A percentile compares a stretch with the other conserved stretches of the same genome.
Conservation (phyloP, 192 early-diverging fungal species). For the Paraglomus brasilianum region DNA sequence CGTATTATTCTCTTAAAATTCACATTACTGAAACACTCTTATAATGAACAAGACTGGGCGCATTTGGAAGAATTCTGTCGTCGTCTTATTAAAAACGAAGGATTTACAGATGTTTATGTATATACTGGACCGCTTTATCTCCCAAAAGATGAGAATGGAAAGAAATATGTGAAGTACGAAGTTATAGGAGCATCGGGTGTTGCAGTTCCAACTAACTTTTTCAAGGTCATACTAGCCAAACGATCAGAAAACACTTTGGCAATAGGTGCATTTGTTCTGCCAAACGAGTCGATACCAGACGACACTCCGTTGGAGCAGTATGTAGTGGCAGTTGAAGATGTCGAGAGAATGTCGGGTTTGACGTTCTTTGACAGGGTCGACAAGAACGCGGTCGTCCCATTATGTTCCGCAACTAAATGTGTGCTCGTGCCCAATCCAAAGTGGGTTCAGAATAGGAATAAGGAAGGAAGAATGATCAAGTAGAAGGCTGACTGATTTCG, state of each 20-base stretch:
- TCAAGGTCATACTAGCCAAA: conserved; percentile 81
- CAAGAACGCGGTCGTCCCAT: neutral
- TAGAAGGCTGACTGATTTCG: too few species aligned
- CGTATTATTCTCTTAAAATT: neutral
- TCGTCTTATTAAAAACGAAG: conserved; percentile 50
- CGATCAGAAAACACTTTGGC: conserved; percentile 46
- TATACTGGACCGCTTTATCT: conserved; percentile 87
- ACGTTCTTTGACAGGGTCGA: conserved; percentile 67
- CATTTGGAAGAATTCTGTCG: conserved; percentile 82
- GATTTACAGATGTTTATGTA: conserved; percentile 82
- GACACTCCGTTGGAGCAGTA: conserved; percentile 64
- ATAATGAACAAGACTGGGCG: conserved; percentile 69
- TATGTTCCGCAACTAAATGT: conserved; percentile 16
- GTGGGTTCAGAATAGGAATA: neutral
- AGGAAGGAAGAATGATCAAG: neutral
- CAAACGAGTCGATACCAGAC: conserved; percentile 73
- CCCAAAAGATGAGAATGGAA: conserved; percentile 65
- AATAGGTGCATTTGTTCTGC: conserved; percentile 77
- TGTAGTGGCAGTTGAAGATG: conserved; percentile 69
- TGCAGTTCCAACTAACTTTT: conserved; percentile 93
- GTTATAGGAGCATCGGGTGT: conserved; percentile 88
- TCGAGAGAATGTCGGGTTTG: conserved; percentile 68
- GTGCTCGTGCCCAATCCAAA: conserved; percentile 19
- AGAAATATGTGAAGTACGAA: conserved; percentile 81
- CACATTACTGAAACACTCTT: neutral